Base-by-base conservation (phyloP, 495 filamentous ascomycete species). In the Aspergillus steynii region DNA sequence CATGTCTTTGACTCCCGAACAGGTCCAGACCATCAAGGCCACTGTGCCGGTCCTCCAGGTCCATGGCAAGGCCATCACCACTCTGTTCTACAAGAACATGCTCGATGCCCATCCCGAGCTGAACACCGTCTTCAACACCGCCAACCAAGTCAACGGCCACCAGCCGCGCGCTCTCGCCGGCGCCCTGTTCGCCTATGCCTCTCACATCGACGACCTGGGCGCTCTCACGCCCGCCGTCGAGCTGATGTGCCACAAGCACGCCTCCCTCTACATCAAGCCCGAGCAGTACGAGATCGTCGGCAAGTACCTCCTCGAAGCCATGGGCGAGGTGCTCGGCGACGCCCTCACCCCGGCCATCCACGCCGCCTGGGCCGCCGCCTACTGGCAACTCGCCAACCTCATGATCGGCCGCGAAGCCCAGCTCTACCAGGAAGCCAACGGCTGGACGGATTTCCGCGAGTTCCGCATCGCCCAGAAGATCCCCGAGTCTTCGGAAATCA, bases 221-320 rank as follows among this genome's bases (percentile, higher is more conserved):
- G 84, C 80, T 29, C 79, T 93, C 4, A 61, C 71, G 37, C 77
- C 82, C 5, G 85, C 86, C 42, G 82, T 93, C n/a, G 85, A 88
- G 71, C 80, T 86, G 63, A 91, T 93, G 68, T 86, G 86, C 68
- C 81, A 89, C 71, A 91, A 91, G 73, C 89, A 93, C 63, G 88
- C 85, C 49, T 88, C 85, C 0, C 83, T 92, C 32, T 85, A 85
- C 72, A 85, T 93, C 64, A 73, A 81, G 58, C 83, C 89, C 27
- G 86, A 83, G 7, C 82, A 89, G 60, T 92, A 91, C 75, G 68
- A 82, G 50, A 83, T 89, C 53, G 89, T 93, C 31, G 89, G 85
- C 57, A 81, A 81, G 64, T 81, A 84, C 72, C 82, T 92, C 7
- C 79, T 93, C 55, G 82, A 81, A 53, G 86, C 88, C 32, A 89